phyloP scores from a whole-genome alignment of 176 grass and related monocot genomes.

The sorghum (Sorghum bicolor) region DNA sequence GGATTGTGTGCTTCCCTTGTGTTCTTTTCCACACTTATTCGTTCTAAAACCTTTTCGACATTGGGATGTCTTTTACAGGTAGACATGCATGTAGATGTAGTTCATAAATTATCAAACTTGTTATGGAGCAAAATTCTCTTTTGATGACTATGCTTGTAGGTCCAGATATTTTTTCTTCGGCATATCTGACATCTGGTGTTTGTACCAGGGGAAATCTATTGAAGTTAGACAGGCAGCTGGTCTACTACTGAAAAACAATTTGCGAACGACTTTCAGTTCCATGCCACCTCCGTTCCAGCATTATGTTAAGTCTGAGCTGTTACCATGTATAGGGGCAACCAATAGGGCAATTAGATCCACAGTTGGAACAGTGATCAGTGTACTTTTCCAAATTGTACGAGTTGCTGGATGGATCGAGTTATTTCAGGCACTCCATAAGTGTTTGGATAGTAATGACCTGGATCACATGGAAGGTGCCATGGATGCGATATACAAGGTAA shows the following conservation, averaged over 20 bases:
- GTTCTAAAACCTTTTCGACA: background rate
- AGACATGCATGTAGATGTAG: background rate
- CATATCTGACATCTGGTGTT: slow-evolving; percentile 20
- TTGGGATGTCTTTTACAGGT: background rate
- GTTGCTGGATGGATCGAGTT: slow-evolving; percentile 89
- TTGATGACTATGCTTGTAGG: background rate
- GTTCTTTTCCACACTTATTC: background rate
- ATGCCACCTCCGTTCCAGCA: slow-evolving; percentile 63
- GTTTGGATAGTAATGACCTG: slow-evolving; percentile 79
- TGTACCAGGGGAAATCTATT: slow-evolving; percentile 61
- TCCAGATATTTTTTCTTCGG: background rate
- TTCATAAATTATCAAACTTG: background rate
- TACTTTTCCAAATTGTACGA: slow-evolving; percentile 80
- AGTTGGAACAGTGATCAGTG: slow-evolving; percentile 85
- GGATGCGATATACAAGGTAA: slow-evolving; percentile 97
- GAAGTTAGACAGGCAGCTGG: slow-evolving; percentile 97
- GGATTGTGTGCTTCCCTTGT: background rate
- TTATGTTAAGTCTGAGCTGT: slow-evolving; percentile 77
- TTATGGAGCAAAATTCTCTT: background rate
- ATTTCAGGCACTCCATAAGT: slow-evolving; percentile 76
- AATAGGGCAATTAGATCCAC: slow-evolving; percentile 84
- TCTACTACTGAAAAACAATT: slow-evolving; percentile 82
- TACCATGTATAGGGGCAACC: slow-evolving; percentile 76
- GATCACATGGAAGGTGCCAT: slow-evolving; percentile 99
- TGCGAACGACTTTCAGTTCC: slow-evolving; percentile 58